A percentile compares a stretch with the other conserved stretches of the same genome.
Conservation (phyloP, 2,329 filamentous ascomycete genomes). For the Incumbomyces lentus region DNA sequence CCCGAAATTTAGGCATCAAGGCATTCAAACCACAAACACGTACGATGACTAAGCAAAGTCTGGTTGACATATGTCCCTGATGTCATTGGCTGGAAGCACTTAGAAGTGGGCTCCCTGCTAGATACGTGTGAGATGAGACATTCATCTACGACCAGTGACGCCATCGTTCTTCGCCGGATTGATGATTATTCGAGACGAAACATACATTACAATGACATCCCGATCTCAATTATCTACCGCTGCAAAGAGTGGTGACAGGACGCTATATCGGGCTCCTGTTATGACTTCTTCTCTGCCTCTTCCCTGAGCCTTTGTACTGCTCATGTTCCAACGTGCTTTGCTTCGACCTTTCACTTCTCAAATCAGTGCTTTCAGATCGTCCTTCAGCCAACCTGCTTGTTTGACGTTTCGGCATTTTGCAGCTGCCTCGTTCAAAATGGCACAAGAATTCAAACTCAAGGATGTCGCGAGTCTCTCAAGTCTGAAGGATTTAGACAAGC, state of each 20-base stretch:
- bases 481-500: slow-evolving; percentile 70
- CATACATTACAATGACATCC: slow-evolving; percentile 1
- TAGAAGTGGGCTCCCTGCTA: background rate
- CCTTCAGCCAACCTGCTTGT: background rate
- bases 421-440: slow-evolving; percentile 12
- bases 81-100: no score
- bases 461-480: slow-evolving; percentile 45
- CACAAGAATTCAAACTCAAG: slow-evolving; percentile 21
- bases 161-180: background rate
- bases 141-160: background rate
- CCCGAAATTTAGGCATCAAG: no score
- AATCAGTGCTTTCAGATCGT: background rate
- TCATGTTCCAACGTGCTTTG: slow-evolving; percentile 3
- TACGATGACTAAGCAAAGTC: no score
- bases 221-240: background rate
- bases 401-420: background rate
- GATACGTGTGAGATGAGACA: no score
- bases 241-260: background rate
- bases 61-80: no score
- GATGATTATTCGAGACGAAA: background rate
- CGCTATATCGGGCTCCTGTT: background rate
- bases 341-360: slow-evolving; percentile 7
- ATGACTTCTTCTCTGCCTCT: background rate
- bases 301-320: background rate
- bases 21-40: no score